Evolutionary conservation across 768 basidiomycete species (phyloP), one percentile per base, ranked within the genome.

Genomic region (Tulasnella sp.): DNA sequence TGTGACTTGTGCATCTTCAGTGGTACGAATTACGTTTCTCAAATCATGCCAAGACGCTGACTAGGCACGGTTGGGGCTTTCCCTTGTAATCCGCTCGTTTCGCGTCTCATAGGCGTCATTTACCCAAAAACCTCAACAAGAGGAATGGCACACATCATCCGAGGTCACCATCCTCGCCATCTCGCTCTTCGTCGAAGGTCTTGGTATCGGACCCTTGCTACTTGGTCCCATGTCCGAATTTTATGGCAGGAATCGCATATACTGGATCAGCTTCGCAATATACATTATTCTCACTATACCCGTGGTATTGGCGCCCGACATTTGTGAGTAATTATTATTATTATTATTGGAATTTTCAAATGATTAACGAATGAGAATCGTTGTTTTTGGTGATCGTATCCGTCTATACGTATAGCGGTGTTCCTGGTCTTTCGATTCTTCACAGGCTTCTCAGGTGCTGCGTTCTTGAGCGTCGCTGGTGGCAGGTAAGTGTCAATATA

Each of bases 251-350:
- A 81, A 79, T 57, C 67, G 75, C 43, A 76, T 88, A 11, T 87
- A 90, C 66, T 73, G 75, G 11, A 63, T 75, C 2, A 83, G 84
- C 0, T 88, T 83, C 62, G 62, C 71, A 0, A 63, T 80, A 3
- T 82, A 86, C 67, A 80, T 85, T 64, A 65, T 78, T 1, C 76
- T 84, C 57, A 80, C 81, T 19, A 84, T 83, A 65, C 83, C 85
- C 0, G 80, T 86, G 4, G 84, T 85, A 1, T 89, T 91, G 61
- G 78, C 85, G 1, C 81, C 80, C 2, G 74, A 86, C 63, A 75
- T 81, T 22, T 75, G 83, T 83, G 51, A 49, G 78, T 71, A 7
- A 21, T 41, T 8, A 29, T 25, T 15, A 25, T n/a, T n/a, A n/a
- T n/a, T n/a, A n/a, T n/a, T n/a, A n/a, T n/a, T 62, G 11, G 15